Evolutionary conservation across 352 stramenopile genomes (phyloP).

Genomic region (Pythium grandisporangium): DNA sequence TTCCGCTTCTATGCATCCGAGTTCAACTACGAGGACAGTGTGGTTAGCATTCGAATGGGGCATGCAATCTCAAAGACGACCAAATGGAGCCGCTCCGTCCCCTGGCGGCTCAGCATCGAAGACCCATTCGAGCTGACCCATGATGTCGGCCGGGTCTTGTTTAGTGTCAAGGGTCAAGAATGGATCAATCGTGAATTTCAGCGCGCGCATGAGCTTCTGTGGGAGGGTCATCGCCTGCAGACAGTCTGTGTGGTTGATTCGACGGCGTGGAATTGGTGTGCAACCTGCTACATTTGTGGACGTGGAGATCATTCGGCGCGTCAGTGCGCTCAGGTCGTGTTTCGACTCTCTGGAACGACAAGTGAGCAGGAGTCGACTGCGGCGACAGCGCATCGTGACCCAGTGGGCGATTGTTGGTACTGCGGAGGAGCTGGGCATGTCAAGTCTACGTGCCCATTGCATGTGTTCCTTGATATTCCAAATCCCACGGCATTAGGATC

Average conservation of each 20-base stretch:
- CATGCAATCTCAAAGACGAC: conserved; percentile 47
- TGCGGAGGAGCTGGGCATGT: conserved; percentile 63
- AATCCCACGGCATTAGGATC: background rate
- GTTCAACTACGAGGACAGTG: conserved; percentile 92
- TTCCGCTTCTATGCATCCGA: conserved; percentile 95
- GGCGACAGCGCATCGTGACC: conserved; percentile 1
- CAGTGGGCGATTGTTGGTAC: conserved; percentile 71
- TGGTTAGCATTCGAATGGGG: conserved; percentile 89
- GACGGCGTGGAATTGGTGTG: conserved; percentile 32
- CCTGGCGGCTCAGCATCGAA: conserved; percentile 81
- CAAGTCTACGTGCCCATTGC: conserved; percentile 65
- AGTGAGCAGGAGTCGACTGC: background rate
- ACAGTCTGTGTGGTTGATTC: conserved; percentile 41
- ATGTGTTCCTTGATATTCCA: conserved; percentile 10
- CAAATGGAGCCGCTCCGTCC: conserved; percentile 55
- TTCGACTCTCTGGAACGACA: background rate
- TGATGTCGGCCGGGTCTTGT: conserved; percentile 72
- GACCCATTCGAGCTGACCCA: conserved; percentile 81
- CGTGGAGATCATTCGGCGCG: conserved; percentile 37
- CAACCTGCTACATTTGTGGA: conserved; percentile 61
- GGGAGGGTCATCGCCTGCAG: conserved; percentile 28
- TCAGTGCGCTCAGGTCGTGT: conserved; percentile 27
- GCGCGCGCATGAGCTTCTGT: conserved; percentile 43
- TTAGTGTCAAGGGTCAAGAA: conserved; percentile 57
- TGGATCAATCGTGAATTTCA: conserved; percentile 49